Conservation (phyloP, 345 rosid genomes). For the Boechera stricta region DNA sequence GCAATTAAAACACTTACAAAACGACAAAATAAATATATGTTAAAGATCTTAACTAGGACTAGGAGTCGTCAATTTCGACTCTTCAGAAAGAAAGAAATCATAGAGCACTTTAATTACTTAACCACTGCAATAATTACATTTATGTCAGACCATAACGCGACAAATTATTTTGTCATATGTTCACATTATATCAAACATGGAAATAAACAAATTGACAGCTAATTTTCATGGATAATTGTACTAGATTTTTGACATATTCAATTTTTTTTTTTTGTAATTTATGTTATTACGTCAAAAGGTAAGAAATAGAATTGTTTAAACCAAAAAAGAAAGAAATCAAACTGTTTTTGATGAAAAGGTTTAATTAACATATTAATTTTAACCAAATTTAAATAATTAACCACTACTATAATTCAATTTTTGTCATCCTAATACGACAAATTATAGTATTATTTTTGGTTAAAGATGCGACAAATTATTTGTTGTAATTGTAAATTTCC, state of each 20-base stretch:
- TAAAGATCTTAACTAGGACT: not conserved
- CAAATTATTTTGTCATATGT: not conserved
- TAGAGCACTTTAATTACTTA: not conserved
- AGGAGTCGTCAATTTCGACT: constrained; percentile 18
- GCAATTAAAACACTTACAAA: not conserved
- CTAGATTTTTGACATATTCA: not conserved
- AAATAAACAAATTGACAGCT: not conserved
- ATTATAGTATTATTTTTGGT: not conserved
- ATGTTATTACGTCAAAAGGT: not conserved
- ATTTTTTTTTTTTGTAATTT: not conserved
- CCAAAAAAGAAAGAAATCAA: not conserved
- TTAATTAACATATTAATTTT: not conserved
- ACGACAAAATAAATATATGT: constrained; percentile 22
- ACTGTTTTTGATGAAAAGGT: not conserved
- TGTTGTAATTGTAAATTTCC: not conserved
- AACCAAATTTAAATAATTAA: not conserved
- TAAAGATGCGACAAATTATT: not conserved
- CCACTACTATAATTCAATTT: not conserved
- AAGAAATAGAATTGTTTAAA: not conserved
- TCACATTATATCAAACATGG: not conserved
- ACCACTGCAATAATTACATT: not conserved
- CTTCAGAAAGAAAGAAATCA: not conserved
- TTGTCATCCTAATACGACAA: not conserved
- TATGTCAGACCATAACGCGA: not conserved
- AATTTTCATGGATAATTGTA: not conserved